A percentile compares a stretch with the other conserved stretches of the same genome.
These are phyloP conservation scores for apple (Malus domestica) DNA, from an alignment of 306 rosid genomes.

Conservation along the genomic window DNA sequence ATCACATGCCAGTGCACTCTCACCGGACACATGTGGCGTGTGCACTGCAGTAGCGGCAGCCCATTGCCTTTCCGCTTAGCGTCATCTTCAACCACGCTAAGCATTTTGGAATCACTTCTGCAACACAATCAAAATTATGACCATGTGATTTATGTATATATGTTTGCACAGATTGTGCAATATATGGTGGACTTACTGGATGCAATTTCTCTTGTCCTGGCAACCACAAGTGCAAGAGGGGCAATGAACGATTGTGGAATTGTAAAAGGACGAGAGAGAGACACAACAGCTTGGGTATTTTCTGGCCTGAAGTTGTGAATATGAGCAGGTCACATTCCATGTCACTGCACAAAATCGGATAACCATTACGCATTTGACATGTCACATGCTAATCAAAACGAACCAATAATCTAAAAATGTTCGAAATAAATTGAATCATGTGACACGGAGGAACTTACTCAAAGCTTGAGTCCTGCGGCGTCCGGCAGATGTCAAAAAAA, in stretches of 20 bases:
- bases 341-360: conserved; percentile 61
- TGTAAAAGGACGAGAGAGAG: conserved; percentile 86
- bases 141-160: conserved; percentile 7
- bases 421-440: not conserved
- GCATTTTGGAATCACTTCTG: conserved; percentile 68
- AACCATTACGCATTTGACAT: not conserved
- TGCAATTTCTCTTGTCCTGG: conserved; percentile 60
- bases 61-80: conserved; percentile 63
- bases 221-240: conserved; percentile 90
- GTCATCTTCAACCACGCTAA: conserved; percentile 54
- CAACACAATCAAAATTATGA: not conserved
- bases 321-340: conserved; percentile 96
- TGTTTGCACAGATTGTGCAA: not conserved
- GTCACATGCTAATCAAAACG: too few species aligned
- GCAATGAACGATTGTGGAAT: conserved; percentile 71
- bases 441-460: conserved; percentile 39
- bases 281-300: conserved; percentile 82
- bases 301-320: conserved; percentile 77
- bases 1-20: conserved; percentile 92
- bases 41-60: conserved; percentile 75
- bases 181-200: conserved; percentile 43
- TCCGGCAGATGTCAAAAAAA: conserved; percentile 53
- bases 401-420: not conserved
- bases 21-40: conserved; percentile 92
- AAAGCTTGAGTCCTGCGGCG: conserved; percentile 94